These are phyloP conservation scores for Herpetomonas muscarum DNA, from an alignment of 208 protist species.

Conservation along the genomic window DNA sequence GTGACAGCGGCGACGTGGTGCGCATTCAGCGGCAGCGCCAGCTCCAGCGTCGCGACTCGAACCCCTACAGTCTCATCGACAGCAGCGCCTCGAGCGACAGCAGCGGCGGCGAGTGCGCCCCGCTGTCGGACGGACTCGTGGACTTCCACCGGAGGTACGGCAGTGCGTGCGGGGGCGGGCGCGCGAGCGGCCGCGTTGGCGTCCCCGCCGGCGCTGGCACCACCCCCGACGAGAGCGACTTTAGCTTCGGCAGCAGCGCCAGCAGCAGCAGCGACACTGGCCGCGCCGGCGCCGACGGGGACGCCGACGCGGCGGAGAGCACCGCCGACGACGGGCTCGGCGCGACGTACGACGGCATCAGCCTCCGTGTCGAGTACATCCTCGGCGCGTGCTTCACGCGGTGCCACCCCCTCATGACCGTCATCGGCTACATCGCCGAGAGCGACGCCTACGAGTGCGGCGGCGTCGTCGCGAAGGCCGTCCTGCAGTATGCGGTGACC, in stretches of 20 bases:
- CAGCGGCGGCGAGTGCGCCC: background rate
- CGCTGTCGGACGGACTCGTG: too few species aligned
- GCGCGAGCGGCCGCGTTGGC: too few species aligned
- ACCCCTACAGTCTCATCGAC: slow-evolving; percentile 7
- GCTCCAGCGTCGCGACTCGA: slow-evolving; percentile 3
- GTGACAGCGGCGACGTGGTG: slow-evolving; percentile 25
- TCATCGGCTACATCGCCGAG: slow-evolving; percentile 41
- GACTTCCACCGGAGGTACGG: too few species aligned
- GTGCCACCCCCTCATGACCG: slow-evolving; percentile 47
- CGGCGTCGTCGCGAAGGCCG: slow-evolving; percentile 37
- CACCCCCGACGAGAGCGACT: slow-evolving; percentile 10
- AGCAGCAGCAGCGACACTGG: slow-evolving; percentile 11
- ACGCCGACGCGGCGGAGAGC: slow-evolving; percentile 6
- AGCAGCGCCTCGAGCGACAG: slow-evolving; percentile 13
- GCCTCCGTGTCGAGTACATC: slow-evolving; percentile 48
- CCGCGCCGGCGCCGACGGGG: background rate
- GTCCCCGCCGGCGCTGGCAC: too few species aligned
- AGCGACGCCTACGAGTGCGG: slow-evolving; percentile 46
- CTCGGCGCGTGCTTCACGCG: slow-evolving; percentile 43
- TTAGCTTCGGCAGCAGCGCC: slow-evolving; percentile 18
- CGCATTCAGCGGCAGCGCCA: slow-evolving; percentile 24
- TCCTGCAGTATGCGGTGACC: slow-evolving; percentile 47
- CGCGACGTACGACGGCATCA: background rate
- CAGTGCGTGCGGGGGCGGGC: too few species aligned
- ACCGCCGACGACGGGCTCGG: background rate